These are phyloP conservation scores for Tetrapyrgos nigripes DNA, from an alignment of 1,284 basidiomycete genomes.

Conservation along the genomic window DNA sequence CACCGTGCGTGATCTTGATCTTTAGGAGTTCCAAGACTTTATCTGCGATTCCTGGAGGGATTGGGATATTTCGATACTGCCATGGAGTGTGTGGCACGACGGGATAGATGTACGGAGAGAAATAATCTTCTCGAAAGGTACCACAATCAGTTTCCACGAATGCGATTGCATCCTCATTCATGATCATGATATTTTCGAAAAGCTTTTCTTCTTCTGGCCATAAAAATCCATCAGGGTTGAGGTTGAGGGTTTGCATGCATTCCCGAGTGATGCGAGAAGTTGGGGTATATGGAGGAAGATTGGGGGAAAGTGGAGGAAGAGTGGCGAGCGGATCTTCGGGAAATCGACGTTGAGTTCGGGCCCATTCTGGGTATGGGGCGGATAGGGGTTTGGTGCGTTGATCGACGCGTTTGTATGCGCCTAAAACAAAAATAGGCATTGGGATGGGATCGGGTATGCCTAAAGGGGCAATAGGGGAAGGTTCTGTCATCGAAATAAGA, in stretches of 20 bases:
- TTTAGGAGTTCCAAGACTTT: conserved; percentile 31
- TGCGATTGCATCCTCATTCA: conserved; percentile 30
- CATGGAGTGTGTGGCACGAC: conserved; percentile 34
- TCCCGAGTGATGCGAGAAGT: conserved; percentile 17
- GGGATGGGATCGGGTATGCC: too few species aligned
- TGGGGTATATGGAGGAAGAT: conserved; percentile 24
- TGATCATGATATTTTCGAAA: conserved; percentile 27
- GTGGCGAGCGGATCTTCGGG: conserved; percentile 20
- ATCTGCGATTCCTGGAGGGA: conserved; percentile 21
- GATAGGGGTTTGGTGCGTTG: conserved; percentile 23
- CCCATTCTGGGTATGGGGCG: conserved; percentile 21
- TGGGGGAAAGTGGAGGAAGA: conserved; percentile 11
- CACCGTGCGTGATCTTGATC: conserved; percentile 28
- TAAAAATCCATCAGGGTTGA: too few species aligned
- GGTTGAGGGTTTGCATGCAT: conserved; percentile 15
- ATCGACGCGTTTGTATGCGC: conserved; percentile 22
- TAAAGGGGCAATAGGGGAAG: too few species aligned
- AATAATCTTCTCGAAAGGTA: too few species aligned
- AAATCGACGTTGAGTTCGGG: conserved; percentile 15
- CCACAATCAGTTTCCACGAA: conserved; percentile 35
- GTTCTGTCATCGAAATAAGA: too few species aligned
- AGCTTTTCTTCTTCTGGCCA: too few species aligned
- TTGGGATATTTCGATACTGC: conserved; percentile 14
- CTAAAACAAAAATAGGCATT: too few species aligned
- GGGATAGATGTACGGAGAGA: conserved; percentile 34